phyloP scores from a whole-genome alignment of 2,329 filamentous ascomycete species.

The Ascochyta rabiei region DNA sequence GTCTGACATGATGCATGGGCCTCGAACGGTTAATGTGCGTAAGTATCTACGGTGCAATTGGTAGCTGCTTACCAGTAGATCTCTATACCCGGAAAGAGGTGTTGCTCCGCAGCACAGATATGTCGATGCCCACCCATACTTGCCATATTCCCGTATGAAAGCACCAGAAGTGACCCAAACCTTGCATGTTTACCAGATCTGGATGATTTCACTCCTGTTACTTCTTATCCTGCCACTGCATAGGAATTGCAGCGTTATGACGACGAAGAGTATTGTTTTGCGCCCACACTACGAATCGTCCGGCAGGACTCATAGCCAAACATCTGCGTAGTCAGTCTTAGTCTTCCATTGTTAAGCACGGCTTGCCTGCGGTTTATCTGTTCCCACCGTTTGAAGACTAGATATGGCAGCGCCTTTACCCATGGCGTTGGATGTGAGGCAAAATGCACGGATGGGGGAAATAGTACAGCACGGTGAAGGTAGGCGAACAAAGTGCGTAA shows the following conservation, averaged over 20 bases:
- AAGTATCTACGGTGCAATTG: not conserved
- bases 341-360: not conserved
- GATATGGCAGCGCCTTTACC: not conserved
- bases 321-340: not conserved
- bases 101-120: not conserved
- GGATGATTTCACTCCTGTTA: not conserved
- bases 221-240: not conserved
- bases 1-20: not conserved
- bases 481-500: not conserved
- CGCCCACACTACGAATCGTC: not conserved
- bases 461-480: not conserved
- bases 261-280: not conserved
- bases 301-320: not conserved
- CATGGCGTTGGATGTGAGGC: not conserved
- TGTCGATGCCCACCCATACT: not conserved
- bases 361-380: not conserved
- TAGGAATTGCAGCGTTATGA: not conserved
- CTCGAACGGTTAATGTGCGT: not conserved
- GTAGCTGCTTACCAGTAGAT: not conserved
- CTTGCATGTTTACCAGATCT: not conserved
- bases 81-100: not conserved
- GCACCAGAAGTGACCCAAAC: not conserved
- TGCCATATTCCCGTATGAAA: not conserved
- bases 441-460: not conserved
- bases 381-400: not conserved